Conservation (phyloP, 768 basidiomycete genomes). For the Pisolithus microcarpus region DNA sequence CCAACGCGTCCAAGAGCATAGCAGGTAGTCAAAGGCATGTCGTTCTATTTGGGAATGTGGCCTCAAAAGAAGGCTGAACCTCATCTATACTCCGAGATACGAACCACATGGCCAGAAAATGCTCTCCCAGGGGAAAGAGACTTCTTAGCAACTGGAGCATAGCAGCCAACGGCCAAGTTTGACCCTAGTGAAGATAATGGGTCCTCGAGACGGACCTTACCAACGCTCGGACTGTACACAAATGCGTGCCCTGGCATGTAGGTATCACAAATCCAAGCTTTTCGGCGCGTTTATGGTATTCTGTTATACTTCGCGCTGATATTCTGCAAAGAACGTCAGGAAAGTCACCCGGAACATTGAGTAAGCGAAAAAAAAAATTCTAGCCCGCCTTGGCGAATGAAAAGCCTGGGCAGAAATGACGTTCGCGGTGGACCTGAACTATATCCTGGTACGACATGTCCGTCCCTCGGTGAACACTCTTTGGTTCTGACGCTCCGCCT, state of each 20-base stretch:
- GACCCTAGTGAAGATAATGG: too few relatives aligned
- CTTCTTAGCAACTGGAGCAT: conserved; percentile 80
- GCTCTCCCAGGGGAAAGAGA: conserved; percentile 46
- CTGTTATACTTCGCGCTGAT: background rate
- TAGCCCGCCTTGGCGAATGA: conserved; percentile 30
- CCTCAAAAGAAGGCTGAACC: too few relatives aligned
- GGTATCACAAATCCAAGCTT: conserved; percentile 89
- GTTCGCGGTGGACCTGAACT: conserved; percentile 76
- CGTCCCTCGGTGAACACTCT: background rate
- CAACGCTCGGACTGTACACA: conserved; percentile 51
- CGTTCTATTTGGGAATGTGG: too few relatives aligned
- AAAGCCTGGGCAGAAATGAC: conserved; percentile 37
- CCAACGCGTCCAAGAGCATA: background rate
- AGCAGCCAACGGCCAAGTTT: conserved; percentile 47
- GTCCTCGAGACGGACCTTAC: conserved; percentile 44
- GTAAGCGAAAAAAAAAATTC: conserved; percentile 47
- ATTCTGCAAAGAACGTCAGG: conserved; percentile 58
- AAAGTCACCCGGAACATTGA: conserved; percentile 75
- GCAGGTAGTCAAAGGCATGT: too few relatives aligned
- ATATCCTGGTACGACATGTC: conserved; percentile 50
- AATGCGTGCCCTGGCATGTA: conserved; percentile 67
- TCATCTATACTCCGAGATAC: conserved; percentile 4
- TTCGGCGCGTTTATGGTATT: conserved; percentile 53
- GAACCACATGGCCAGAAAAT: conserved; percentile 8
- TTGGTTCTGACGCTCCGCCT: background rate